Evolutionary conservation across 2,329 filamentous ascomycete species (phyloP).

Genomic region (Hypoxylon sp.): DNA sequence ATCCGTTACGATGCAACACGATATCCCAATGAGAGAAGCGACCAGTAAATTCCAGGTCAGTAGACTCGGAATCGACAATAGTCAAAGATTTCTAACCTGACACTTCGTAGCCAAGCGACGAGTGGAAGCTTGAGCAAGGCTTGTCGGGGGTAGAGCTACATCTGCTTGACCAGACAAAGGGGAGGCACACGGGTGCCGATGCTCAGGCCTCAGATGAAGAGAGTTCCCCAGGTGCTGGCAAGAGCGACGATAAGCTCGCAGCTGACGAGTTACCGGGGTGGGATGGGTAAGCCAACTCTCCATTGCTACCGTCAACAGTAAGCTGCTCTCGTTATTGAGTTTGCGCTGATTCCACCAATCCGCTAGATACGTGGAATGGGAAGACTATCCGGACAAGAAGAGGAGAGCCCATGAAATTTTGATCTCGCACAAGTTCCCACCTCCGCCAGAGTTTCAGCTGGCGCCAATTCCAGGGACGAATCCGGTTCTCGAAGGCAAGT

Average conservation of each 20-base stretch:
- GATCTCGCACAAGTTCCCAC: conserved; percentile 58
- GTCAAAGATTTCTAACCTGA: neutral
- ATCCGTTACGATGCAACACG: conserved; percentile 32
- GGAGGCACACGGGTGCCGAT: neutral
- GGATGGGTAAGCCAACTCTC: conserved; percentile 29
- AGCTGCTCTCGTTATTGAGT: neutral
- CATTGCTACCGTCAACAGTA: neutral
- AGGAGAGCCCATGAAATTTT: conserved; percentile 64
- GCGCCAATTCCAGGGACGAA: conserved; percentile 63
- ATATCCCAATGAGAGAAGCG: conserved; percentile 32
- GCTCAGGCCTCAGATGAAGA: neutral
- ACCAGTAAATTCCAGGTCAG: conserved; percentile 28
- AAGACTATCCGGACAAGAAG: conserved; percentile 73
- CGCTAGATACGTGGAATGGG: conserved; percentile 70
- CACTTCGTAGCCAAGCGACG: conserved; percentile 30
- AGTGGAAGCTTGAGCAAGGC: conserved; percentile 39
- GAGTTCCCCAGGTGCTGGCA: neutral
- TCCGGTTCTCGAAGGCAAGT: conserved; percentile 61
- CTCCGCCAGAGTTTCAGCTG: conserved; percentile 63
- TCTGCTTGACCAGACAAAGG: conserved; percentile 37
- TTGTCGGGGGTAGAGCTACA: conserved; percentile 33
- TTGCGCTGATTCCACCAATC: neutral
- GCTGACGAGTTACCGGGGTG: conserved; percentile 35
- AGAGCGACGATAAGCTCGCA: conserved; percentile 33
- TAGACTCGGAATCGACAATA: neutral